Evolutionary conservation across 176 grass and related monocot species (phyloP), one percentile per base, ranked within the genome.

Genomic region (Elymus sibiricus): DNA sequence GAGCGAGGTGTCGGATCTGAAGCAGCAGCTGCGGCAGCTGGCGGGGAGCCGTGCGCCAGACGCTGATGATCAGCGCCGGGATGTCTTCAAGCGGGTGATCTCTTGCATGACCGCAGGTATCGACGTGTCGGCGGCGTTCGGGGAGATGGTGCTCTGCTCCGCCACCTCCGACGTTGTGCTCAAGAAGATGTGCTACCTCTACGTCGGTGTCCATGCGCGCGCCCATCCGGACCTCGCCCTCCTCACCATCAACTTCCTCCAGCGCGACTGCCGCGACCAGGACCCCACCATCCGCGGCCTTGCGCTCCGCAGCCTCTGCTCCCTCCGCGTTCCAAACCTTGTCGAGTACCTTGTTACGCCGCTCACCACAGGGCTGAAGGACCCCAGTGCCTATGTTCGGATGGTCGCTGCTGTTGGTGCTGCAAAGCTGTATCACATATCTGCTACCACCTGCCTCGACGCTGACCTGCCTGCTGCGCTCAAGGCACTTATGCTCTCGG

Each of bases 131-230:
- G 85, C 94, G 11, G 92, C 94, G 71, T 99, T 99, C 73, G 95
- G 97, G 61, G 97, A 99, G 94, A 99, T 99, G 94, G 97, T 99
- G 42, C 92, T 99, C 88, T 99, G 94, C 90, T 99, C 94, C 31
- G 97, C 97, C 75, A 99, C 97, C 49, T 97, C 94, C 51, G 97
- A 99, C 67, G 90, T 94, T 35, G 97, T 99, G 71, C 88, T 95
- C 16, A 99, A 97, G 86, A 97, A 99, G 97, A 99, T 99, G 97
- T 99, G 94, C 87, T 99, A 99, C 74, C 94, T 99, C 87, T 99
- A 99, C 43, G 97, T 99, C 61, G 97, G 97, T 32, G 93, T 89
- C 82, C 95, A 99, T 82, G 94, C 97, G 14, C 92, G 94, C 60
- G 81, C 84, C 28, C 92, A 99, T 79, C 97, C 94, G 69, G 97